Conservation (phyloP, 2,329 filamentous ascomycete species). For the Lasiodiplodia gonubiensis region DNA sequence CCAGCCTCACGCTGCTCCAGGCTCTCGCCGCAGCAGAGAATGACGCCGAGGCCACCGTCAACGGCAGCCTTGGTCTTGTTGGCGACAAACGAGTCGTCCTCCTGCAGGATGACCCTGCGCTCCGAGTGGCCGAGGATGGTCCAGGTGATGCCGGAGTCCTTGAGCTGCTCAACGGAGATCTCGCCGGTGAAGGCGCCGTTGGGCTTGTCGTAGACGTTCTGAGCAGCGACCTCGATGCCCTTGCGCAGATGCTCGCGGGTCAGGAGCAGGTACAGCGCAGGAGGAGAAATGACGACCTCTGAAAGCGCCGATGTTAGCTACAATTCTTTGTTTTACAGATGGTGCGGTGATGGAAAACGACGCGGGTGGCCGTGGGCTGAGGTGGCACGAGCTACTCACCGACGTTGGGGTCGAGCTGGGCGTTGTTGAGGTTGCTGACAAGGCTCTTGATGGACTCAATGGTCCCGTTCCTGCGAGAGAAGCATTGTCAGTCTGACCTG, state of each 20-base stretch:
- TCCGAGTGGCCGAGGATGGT: constrained; percentile 93
- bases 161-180: constrained; percentile 89
- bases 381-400: constrained; percentile 59
- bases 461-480: constrained; percentile 80
- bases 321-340: background rate
- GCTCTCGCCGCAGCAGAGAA: constrained; percentile 97
- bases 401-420: constrained; percentile 76
- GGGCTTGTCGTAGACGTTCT: constrained; percentile 98
- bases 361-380: constrained; percentile 17
- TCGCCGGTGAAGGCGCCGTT: constrained; percentile 97
- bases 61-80: constrained; percentile 93
- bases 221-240: constrained; percentile 84
- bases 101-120: constrained; percentile 85
- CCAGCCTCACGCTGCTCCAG: constrained; percentile 87
- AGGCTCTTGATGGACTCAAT: constrained; percentile 89
- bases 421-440: constrained; percentile 84
- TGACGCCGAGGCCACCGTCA: constrained; percentile 85
- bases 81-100: constrained; percentile 84
- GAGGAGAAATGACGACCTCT: constrained; percentile 96
- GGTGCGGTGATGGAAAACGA: background rate
- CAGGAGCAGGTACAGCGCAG: constrained; percentile 86
- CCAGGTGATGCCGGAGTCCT: constrained; percentile 89
- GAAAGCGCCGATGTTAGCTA: constrained; percentile 31
- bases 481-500: constrained; percentile 28
- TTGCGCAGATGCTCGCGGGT: constrained; percentile 78